Conservation (phyloP, 306 rosid genomes). For the Cucumis melo region DNA sequence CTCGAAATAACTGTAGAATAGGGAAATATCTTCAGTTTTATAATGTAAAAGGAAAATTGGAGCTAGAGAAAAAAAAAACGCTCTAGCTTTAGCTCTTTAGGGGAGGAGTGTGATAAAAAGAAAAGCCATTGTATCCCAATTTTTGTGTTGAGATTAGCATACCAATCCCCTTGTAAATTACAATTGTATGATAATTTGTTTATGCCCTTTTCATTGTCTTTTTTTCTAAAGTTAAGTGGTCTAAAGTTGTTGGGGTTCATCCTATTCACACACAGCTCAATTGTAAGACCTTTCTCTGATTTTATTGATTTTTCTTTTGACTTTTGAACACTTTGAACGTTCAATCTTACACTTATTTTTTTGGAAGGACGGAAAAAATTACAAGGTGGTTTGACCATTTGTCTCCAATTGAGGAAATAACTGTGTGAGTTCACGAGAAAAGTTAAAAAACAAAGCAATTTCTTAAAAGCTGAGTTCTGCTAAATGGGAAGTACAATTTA, state of each 20-base stretch:
- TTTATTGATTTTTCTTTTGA: not conserved
- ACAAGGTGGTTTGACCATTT: not conserved
- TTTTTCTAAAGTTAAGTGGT: not conserved
- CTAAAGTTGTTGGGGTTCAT: not conserved
- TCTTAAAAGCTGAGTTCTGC: not conserved
- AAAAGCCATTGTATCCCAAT: slow-evolving; percentile 18
- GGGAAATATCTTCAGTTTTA: slow-evolving; percentile 2
- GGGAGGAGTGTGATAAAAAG: slow-evolving; percentile 18
- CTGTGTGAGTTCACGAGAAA: not conserved
- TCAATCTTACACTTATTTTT: not conserved
- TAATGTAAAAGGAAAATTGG: not conserved
- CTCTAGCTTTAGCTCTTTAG: slow-evolving; percentile 13
- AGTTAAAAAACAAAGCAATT: not conserved
- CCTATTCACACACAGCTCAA: not conserved
- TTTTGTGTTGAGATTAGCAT: slow-evolving; percentile 18
- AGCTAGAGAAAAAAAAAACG: not conserved
- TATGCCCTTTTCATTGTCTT: not conserved
- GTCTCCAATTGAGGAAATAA: not conserved
- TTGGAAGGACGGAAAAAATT: not conserved
- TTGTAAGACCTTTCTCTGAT: not conserved
- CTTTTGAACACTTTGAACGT: not conserved
- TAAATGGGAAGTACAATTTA: too few relatives aligned
- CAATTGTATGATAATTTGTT: not conserved
- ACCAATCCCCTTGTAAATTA: slow-evolving; percentile 1
- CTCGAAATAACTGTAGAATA: slow-evolving; percentile 84